phyloP scores from a whole-genome alignment of 2,329 filamentous ascomycete genomes.

The Rhexocercosporidium sp. region DNA sequence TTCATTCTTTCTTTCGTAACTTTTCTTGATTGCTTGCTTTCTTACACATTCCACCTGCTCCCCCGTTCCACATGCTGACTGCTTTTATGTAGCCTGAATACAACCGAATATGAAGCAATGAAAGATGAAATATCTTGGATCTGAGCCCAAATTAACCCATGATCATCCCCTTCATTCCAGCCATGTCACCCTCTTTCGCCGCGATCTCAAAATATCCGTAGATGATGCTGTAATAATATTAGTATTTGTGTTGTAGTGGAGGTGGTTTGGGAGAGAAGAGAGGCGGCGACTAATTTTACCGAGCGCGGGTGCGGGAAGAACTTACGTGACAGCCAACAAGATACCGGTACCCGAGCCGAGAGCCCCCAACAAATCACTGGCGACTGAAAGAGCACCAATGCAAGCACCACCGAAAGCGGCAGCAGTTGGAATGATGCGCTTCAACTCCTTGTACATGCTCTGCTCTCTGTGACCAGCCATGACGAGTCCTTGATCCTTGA shows the following conservation, averaged over 20 bases:
- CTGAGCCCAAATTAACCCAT: conserved; percentile 60
- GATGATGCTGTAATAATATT: conserved; percentile 74
- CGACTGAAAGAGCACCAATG: conserved; percentile 96
- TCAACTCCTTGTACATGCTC: conserved; percentile 99
- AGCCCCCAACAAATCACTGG: conserved; percentile 93
- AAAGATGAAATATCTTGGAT: conserved; percentile 22
- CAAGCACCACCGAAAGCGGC: conserved; percentile 98
- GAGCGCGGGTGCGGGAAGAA: conserved; percentile 41
- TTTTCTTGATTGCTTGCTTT: conserved; percentile 4
- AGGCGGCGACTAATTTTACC: neutral
- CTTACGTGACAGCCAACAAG: conserved; percentile 96
- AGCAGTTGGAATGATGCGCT: conserved; percentile 97
- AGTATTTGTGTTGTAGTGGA: conserved; percentile 32
- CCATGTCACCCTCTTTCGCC: conserved; percentile 96
- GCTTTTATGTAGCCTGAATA: conserved; percentile 30
- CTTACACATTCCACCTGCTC: neutral
- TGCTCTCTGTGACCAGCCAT: conserved; percentile 99
- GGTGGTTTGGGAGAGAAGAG: neutral
- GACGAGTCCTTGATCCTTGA: conserved; percentile 99
- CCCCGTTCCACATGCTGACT: conserved; percentile 24
- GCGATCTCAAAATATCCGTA: conserved; percentile 99
- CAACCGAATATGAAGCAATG: conserved; percentile 34
- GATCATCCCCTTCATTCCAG: conserved; percentile 77
- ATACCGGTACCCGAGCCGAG: conserved; percentile 98
- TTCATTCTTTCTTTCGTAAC: too few species aligned